phyloP scores from a whole-genome alignment of 1,139 yeast genomes.

The Yamadazyma sp. region DNA sequence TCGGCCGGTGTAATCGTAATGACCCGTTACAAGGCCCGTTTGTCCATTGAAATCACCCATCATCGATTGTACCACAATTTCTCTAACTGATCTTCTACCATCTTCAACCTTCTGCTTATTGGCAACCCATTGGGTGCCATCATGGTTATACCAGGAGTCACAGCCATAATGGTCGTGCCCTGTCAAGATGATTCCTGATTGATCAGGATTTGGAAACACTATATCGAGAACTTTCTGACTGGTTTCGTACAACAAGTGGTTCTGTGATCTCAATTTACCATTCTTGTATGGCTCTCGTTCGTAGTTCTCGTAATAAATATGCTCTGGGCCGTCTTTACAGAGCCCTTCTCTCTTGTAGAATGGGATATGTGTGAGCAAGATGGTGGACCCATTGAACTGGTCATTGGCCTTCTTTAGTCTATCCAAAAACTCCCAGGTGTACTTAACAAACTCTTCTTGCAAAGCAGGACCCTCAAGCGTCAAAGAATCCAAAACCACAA shows the following conservation, averaged over 20 bases:
- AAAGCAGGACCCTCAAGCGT: conserved; percentile 89
- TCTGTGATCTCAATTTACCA: conserved; percentile 79
- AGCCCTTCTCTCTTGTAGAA: conserved; percentile 76
- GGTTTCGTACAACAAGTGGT: conserved; percentile 70
- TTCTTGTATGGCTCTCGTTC: conserved; percentile 65
- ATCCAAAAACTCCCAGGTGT: conserved; percentile 72
- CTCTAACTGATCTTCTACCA: conserved; percentile 51
- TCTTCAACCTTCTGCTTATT: conserved; percentile 33
- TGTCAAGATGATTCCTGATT: conserved; percentile 77
- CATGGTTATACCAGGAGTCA: conserved; percentile 56
- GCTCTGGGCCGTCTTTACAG: conserved; percentile 83
- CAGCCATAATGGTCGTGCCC: conserved; percentile 99
- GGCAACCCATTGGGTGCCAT: conserved; percentile 56
- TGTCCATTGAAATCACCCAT: conserved; percentile 97
- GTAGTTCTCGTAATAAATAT: conserved; percentile 51
- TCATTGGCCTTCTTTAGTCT: conserved; percentile 49
- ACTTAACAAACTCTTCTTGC: conserved; percentile 65
- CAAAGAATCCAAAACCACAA: conserved; percentile 81
- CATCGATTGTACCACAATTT: conserved; percentile 85
- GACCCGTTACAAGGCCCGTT: conserved; percentile 80
- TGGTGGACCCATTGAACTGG: conserved; percentile 70
- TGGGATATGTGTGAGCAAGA: conserved; percentile 87
- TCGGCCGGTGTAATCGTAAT: conserved; percentile 33
- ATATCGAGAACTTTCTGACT: conserved; percentile 66
- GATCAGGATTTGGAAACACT: conserved; percentile 59